These are phyloP conservation scores for Cladobotryum mycophilum DNA, from an alignment of 2,329 filamentous ascomycete species.

Conservation along the genomic window DNA sequence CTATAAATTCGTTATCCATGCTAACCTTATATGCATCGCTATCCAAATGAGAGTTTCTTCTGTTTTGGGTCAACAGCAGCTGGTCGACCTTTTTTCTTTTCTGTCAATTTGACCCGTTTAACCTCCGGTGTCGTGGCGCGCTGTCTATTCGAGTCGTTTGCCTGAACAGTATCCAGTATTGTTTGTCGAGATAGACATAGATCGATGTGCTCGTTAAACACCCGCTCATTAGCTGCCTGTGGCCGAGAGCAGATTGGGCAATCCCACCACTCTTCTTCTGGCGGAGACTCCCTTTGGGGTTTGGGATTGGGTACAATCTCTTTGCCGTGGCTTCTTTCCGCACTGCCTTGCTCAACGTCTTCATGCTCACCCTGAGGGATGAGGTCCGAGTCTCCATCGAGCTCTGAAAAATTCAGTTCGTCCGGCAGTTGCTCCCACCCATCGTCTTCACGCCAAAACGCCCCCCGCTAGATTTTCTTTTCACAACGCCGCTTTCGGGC, in stretches of 20 bases:
- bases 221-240: slow-evolving; percentile 65
- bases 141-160: slow-evolving; percentile 26
- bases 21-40: neutral
- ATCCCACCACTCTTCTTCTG: slow-evolving; percentile 59
- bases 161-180: slow-evolving; percentile 75
- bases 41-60: slow-evolving; percentile 49
- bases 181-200: slow-evolving; percentile 79
- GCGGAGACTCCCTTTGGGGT: slow-evolving; percentile 9
- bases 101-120: slow-evolving; percentile 30
- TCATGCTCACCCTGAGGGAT: neutral
- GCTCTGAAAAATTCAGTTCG: slow-evolving; percentile 39
- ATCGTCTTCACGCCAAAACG: neutral
- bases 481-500: slow-evolving; percentile 16
- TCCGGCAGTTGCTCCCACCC: slow-evolving; percentile 63
- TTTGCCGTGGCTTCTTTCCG: slow-evolving; percentile 37
- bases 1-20: neutral
- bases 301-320: slow-evolving; percentile 44
- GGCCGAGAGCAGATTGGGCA: slow-evolving; percentile 83
- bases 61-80: slow-evolving; percentile 38
- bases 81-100: slow-evolving; percentile 35
- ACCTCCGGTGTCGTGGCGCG: slow-evolving; percentile 28
- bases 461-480: slow-evolving; percentile 29
- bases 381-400: neutral
- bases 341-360: neutral
- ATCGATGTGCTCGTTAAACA: slow-evolving; percentile 90